Percentiles rank a stretch among this genome's conserved stretches.
These are phyloP conservation scores for Cylindrotheca closterium DNA, from an alignment of 108 stramenopile species.

Conservation along the genomic window DNA sequence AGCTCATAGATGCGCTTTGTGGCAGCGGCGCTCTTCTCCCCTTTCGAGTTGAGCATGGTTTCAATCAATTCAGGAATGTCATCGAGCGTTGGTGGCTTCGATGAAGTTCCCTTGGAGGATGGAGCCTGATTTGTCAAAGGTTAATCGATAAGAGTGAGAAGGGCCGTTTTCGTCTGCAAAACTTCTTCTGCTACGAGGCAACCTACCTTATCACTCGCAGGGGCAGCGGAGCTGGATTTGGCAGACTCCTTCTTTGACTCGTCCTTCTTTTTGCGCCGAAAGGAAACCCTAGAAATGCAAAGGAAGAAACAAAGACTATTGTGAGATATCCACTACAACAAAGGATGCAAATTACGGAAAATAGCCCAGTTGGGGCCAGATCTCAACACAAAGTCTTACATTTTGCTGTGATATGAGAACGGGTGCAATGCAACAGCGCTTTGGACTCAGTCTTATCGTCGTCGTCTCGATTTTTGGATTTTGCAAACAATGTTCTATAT, in stretches of 20 bases:
- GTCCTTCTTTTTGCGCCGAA: conserved; percentile 62
- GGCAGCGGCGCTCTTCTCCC: conserved; percentile 84
- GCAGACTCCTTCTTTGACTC: conserved; percentile 23
- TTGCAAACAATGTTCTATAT: too few species aligned
- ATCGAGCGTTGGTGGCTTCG: conserved; percentile 85
- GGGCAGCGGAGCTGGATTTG: conserved; percentile 3
- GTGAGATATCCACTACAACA: too few species aligned
- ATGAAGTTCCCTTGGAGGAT: conserved; percentile 32
- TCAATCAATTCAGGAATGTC: conserved; percentile 89
- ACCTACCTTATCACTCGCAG: conserved; percentile 38
- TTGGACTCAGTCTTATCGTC: too few species aligned
- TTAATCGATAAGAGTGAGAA: conserved; percentile 2
- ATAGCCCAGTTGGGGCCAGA: neutral
- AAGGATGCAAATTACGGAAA: neutral
- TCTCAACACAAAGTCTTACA: neutral
- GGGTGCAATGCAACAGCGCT: neutral
- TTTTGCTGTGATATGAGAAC: neutral
- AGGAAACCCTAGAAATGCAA: conserved; percentile 47
- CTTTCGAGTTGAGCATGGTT: conserved; percentile 81
- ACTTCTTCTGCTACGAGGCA: neutral
- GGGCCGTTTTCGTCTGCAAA: neutral
- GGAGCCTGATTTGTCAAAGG: conserved; percentile 9
- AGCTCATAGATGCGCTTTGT: conserved; percentile 91
- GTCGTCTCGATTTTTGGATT: too few species aligned
- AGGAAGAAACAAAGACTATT: too few species aligned